Evolutionary conservation across 2,329 filamentous ascomycete species (phyloP), one percentile per base, ranked within the genome.

Genomic region (Talaromyces sp.): DNA sequence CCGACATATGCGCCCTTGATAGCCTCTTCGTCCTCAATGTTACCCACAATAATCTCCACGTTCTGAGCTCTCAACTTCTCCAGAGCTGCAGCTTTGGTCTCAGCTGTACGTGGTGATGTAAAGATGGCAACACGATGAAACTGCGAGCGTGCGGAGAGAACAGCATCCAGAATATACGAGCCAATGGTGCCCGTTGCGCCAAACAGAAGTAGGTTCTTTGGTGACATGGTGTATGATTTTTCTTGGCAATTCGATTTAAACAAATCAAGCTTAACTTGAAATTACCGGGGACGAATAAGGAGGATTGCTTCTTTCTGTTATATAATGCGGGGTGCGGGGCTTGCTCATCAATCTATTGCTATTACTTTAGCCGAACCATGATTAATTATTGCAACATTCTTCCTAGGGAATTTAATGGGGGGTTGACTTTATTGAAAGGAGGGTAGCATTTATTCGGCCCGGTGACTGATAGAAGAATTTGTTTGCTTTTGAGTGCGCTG

Each of bases 1-100:
- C 78, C 77, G 58, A 78, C 62, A 58, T 83, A 88, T 2, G 85
- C 85, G n/a, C 76, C 74, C 16, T 72, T 68, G 2, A 88, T 73
- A 48, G 84, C 81, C 10, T 72, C 65, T 20, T 80, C 76, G 20
- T 77, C 80, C 2, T 73, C 74, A 5, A 86, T 62, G 62, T 86
- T 77, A 19, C 85, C 85, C 0, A 81, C 73, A 17, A 86, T 72
- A 5, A 88, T 73, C 9, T 81, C 74, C 7, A 84, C 77, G 2
- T 80, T 80, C 52, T 73, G 66, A 17, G 66, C 60, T 60, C 79
- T 75, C 58, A 80, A 69, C 1, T 69, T 65, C 29, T 80, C 75
- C 10, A 87, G 74, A 29, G 78, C 69, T 1, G 74, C 66, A 1
- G 71, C 56, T 60, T 87, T 87, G 9, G 70, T 75, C 43, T 76